Conservation (phyloP, 176 grass and related monocot genomes). For the Ensete ventricosum region DNA sequence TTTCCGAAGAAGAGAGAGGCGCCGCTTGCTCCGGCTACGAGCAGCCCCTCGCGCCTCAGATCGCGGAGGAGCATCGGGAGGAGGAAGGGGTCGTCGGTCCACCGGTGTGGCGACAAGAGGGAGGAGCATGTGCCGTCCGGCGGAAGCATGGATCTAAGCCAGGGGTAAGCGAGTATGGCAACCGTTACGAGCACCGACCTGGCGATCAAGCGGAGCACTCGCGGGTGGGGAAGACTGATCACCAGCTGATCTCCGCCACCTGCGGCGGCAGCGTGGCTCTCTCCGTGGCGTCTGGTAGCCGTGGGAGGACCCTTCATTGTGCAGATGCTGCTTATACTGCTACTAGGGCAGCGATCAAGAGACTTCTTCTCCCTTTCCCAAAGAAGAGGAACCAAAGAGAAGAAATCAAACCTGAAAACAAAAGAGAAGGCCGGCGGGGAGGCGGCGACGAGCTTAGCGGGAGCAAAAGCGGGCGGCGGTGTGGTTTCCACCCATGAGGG, state of each 20-base stretch:
- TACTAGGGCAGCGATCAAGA: background rate
- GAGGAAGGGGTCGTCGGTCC: constrained; percentile 26
- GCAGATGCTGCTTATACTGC: too few relatives aligned
- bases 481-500: constrained; percentile 95
- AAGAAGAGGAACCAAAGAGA: background rate
- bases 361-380: background rate
- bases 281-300: constrained; percentile 1
- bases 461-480: constrained; percentile 82
- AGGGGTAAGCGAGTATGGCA: constrained; percentile 41
- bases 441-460: constrained; percentile 39
- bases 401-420: constrained; percentile 1
- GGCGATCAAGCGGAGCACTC: constrained; percentile 37
- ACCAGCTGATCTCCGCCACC: constrained; percentile 29
- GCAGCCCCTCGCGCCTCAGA: constrained; percentile 46
- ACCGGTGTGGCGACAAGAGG: background rate
- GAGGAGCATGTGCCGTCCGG: background rate
- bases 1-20: constrained; percentile 34
- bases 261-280: background rate
- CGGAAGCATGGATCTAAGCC: constrained; percentile 25
- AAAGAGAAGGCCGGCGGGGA: background rate
- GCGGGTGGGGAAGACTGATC: constrained; percentile 52
- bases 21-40: constrained; percentile 19
- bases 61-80: constrained; percentile 56
- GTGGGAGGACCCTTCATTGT: constrained; percentile 8
- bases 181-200: constrained; percentile 48